Percentiles rank a stretch among this genome's conserved stretches.
phyloP scores from a whole-genome alignment of 2,329 filamentous ascomycete species.

The Trichoderma lentiforme region DNA sequence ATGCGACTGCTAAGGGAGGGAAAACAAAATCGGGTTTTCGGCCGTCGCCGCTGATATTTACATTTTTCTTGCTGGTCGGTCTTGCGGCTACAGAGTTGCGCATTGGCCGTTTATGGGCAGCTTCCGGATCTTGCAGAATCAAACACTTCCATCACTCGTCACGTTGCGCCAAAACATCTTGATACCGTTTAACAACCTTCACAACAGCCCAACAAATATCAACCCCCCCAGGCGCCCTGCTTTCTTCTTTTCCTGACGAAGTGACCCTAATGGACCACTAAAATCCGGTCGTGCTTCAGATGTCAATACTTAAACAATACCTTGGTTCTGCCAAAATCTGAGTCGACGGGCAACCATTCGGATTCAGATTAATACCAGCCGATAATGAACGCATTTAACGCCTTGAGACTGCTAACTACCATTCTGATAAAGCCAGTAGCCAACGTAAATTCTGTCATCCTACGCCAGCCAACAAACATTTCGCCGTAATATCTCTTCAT shows the following conservation, averaged over 20 bases:
- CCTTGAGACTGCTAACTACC: constrained; percentile 28
- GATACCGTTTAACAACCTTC: constrained; percentile 35
- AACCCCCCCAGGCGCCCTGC: constrained; percentile 28
- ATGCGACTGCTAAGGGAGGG: constrained; percentile 37
- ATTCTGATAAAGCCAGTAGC: constrained; percentile 28
- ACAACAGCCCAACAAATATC: constrained; percentile 34
- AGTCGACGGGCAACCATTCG: constrained; percentile 28
- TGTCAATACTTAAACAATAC: constrained; percentile 23
- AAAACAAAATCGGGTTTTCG: constrained; percentile 34
- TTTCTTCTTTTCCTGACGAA: constrained; percentile 25
- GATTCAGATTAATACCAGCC: constrained; percentile 23
- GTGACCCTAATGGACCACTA: constrained; percentile 35
- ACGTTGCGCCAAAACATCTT: constrained; percentile 37
- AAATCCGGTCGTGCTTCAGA: constrained; percentile 29
- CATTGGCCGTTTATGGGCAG: constrained; percentile 38
- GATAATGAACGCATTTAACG: constrained; percentile 18
- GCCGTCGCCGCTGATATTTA: constrained; percentile 32
- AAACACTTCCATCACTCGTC: constrained; percentile 40
- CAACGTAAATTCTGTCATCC: constrained; percentile 33
- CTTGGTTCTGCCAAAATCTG: constrained; percentile 19
- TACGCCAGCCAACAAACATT: constrained; percentile 27
- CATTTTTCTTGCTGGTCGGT: constrained; percentile 36
- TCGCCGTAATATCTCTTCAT: constrained; percentile 32
- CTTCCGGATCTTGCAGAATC: constrained; percentile 40
- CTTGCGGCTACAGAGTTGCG: constrained; percentile 37